Evolutionary conservation across 1,284 basidiomycete species (phyloP), one percentile per base, ranked within the genome.

Genomic region (Lignosus rhinocerotis): DNA sequence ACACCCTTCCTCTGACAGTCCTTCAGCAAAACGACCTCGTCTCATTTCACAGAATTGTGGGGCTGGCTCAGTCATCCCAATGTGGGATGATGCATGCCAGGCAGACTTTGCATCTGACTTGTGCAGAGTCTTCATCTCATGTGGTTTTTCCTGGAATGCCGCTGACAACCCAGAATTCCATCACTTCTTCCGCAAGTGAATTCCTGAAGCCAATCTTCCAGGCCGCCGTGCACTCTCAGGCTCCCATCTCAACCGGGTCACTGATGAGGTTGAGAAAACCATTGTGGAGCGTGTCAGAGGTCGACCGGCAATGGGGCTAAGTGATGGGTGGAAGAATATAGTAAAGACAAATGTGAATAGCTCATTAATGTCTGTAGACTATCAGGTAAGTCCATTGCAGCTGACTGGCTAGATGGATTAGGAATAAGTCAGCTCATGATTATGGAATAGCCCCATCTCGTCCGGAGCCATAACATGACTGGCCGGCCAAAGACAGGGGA

Each of bases 161-260:
- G 66, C 64, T 9, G 47, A 63, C 17, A 67, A 72, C 56, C 67
- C 67, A 2, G 33, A 72, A 49, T 41, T 61, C 31, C 33, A 44
- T 1, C 33, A 53, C 8, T 73, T 70, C 54, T 49, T 69, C 31
- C 39, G 53, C 12, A 72, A 68, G 53, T 73, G 65, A 60, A 45
- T 70, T 14, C 68, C 70, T 2, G 60, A 56, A 39, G 63, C 63
- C 9, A 55, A 46, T 21, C 47, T 73, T 0, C 71, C 69, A 0
- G 66, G 66, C 55, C 63, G 65, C 0, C 51, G 59, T 8, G 45
- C 49, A 1, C 45, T 73, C 30, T 67, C 69, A 0, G 69, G 67
- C 2, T 41, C 33, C 3, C 53, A 68, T 36, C 55, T 70, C 2
- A 63, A 42, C 59, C n/a, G n/a, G n/a, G n/a, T n/a, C n/a, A n/a